Conservation (phyloP, 2,329 filamentous ascomycete genomes). For the Neoarthrinium moseri region DNA sequence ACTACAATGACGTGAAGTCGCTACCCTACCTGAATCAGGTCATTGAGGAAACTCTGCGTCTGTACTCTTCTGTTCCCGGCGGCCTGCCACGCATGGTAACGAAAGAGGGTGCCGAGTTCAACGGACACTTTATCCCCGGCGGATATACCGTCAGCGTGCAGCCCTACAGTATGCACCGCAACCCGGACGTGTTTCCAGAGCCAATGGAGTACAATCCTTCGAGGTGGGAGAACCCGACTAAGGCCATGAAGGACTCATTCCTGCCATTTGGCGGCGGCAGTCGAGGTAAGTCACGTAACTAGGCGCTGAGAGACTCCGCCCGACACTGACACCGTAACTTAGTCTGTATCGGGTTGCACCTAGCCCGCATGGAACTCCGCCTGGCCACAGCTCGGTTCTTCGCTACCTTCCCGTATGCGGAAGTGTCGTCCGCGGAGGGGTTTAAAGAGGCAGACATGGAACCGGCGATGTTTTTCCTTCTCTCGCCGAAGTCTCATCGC, state of each 20-base stretch:
- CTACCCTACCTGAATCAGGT: conserved; percentile 40
- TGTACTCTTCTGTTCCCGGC: conserved; percentile 38
- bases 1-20: conserved; percentile 29
- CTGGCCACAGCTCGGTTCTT: conserved; percentile 50
- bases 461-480: conserved; percentile 24
- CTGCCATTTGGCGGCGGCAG: conserved; percentile 47
- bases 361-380: conserved; percentile 53
- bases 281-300: conserved; percentile 25
- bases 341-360: conserved; percentile 52
- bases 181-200: conserved; percentile 36
- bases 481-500: conserved; percentile 23
- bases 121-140: conserved; percentile 36
- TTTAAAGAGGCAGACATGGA: conserved; percentile 30
- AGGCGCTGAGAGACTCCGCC: too few species aligned
- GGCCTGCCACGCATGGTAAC: conserved; percentile 40
- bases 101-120: conserved; percentile 34
- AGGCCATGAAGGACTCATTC: conserved; percentile 44
- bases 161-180: conserved; percentile 46
- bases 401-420: conserved; percentile 26
- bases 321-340: too few species aligned
- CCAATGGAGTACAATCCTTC: conserved; percentile 34
- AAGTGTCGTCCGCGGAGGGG: conserved; percentile 22
- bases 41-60: conserved; percentile 43
- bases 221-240: conserved; percentile 33
- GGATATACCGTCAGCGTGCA: conserved; percentile 40